Conservation (phyloP, 805 yeast genomes). For the Myxozyma kluyveri region DNA sequence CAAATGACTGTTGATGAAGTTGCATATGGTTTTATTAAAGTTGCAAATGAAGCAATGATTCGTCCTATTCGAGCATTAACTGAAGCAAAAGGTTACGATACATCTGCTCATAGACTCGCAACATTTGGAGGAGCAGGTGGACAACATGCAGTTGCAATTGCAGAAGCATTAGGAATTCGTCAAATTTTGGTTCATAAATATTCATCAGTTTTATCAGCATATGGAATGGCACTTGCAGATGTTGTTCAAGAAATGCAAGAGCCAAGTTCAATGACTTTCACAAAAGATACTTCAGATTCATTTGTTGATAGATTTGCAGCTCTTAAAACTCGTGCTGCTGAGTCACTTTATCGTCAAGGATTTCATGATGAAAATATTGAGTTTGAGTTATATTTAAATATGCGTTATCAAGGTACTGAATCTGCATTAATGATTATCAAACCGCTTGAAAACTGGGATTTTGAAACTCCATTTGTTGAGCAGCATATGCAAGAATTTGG, state of each 20-base stretch:
- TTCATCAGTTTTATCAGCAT: slow-evolving; percentile 81
- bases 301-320: slow-evolving; percentile 48
- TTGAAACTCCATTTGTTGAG: slow-evolving; percentile 48
- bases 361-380: slow-evolving; percentile 46
- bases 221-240: slow-evolving; percentile 85
- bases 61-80: slow-evolving; percentile 81
- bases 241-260: slow-evolving; percentile 77
- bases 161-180: slow-evolving; percentile 63
- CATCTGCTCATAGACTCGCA: slow-evolving; percentile 66
- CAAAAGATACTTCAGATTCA: slow-evolving; percentile 33
- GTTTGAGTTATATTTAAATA: slow-evolving; percentile 65
- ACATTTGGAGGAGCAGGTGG: slow-evolving; percentile 95
- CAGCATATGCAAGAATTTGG: slow-evolving; percentile 72
- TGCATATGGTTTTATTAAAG: slow-evolving; percentile 76
- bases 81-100: slow-evolving; percentile 75
- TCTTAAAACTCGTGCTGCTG: slow-evolving; percentile 46
- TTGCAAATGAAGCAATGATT: slow-evolving; percentile 88
- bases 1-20: slow-evolving; percentile 59
- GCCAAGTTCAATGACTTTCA: slow-evolving; percentile 56
- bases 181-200: slow-evolving; percentile 73
- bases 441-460: slow-evolving; percentile 37
- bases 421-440: slow-evolving; percentile 69
- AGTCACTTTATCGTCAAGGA: slow-evolving; percentile 53
- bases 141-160: slow-evolving; percentile 79
- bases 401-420: slow-evolving; percentile 88